These are phyloP conservation scores for Fusarium sp. DNA, from an alignment of 2,329 filamentous ascomycete genomes.

Conservation along the genomic window DNA sequence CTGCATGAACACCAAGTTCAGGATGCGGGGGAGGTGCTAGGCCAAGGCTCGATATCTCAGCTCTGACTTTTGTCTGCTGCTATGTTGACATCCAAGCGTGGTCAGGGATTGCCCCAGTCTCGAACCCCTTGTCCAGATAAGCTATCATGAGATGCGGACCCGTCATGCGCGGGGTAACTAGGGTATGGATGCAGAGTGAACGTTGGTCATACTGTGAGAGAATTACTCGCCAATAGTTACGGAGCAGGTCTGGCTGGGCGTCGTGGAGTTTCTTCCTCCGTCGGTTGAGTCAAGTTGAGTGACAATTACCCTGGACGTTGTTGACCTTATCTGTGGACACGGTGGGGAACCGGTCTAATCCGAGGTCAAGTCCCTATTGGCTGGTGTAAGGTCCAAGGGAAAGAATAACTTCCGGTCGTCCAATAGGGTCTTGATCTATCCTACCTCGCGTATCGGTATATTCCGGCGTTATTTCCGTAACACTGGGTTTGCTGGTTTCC, in stretches of 20 bases:
- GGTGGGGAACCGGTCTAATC: neutral
- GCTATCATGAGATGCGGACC: neutral
- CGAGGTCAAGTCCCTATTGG: neutral
- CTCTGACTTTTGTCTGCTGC: neutral
- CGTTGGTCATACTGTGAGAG: neutral
- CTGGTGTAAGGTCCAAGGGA: neutral
- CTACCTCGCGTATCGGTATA: neutral
- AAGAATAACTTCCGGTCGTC: neutral
- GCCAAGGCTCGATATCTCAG: neutral
- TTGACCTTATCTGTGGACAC: neutral
- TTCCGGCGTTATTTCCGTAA: neutral
- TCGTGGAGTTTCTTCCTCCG: neutral
- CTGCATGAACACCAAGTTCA: neutral
- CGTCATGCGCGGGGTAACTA: neutral
- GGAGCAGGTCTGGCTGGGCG: neutral
- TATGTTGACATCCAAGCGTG: neutral
- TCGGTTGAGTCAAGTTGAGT: neutral
- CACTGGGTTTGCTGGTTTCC: neutral
- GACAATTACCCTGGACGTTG: neutral
- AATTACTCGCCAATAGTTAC: neutral
- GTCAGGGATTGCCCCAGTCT: neutral
- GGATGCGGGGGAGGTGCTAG: neutral
- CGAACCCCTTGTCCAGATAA: neutral
- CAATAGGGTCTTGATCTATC: neutral
- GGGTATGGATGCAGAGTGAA: neutral